These are phyloP conservation scores for Pichia sp. DNA, from an alignment of 1,139 yeast genomes.

Conservation along the genomic window DNA sequence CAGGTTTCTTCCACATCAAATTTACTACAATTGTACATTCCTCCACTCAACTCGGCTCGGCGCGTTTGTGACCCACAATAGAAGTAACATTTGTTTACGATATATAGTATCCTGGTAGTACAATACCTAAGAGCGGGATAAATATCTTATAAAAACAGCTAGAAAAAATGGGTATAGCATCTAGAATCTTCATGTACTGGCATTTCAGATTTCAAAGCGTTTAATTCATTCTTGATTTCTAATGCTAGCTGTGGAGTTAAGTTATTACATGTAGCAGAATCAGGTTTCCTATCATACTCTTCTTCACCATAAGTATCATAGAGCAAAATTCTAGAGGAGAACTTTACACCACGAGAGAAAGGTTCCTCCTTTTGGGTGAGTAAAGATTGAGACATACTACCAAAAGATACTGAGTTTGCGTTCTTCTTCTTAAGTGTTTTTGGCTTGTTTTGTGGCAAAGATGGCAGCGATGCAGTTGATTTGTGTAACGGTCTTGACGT, in stretches of 20 bases:
- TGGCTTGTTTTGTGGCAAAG: constrained; percentile 12
- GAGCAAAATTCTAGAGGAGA: constrained; percentile 75
- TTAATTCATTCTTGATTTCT: constrained; percentile 80
- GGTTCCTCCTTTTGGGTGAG: constrained; percentile 8
- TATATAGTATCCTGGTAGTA: too few relatives aligned
- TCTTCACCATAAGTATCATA: constrained; percentile 80
- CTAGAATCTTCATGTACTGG: constrained; percentile 69
- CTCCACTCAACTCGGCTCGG: too few relatives aligned
- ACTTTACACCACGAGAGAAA: constrained; percentile 42
- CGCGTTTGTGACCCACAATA: not conserved
- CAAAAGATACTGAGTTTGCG: constrained; percentile 20
- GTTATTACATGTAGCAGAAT: constrained; percentile 86
- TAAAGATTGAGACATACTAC: constrained; percentile 21
- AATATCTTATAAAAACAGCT: constrained; percentile 11
- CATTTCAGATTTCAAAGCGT: constrained; percentile 69
- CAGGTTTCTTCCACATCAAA: too few relatives aligned
- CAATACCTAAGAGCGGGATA: too few relatives aligned
- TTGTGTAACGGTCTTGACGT: constrained; percentile 8
- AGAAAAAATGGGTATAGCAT: constrained; percentile 79
- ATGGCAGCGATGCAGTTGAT: constrained; percentile 13
- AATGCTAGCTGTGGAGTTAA: constrained; percentile 85
- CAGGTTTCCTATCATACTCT: constrained; percentile 92
- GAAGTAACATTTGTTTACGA: too few relatives aligned
- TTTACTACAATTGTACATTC: too few relatives aligned
- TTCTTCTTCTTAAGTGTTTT: constrained; percentile 14